Conservation (phyloP, 345 rosid genomes). For the Jatropha curcas region DNA sequence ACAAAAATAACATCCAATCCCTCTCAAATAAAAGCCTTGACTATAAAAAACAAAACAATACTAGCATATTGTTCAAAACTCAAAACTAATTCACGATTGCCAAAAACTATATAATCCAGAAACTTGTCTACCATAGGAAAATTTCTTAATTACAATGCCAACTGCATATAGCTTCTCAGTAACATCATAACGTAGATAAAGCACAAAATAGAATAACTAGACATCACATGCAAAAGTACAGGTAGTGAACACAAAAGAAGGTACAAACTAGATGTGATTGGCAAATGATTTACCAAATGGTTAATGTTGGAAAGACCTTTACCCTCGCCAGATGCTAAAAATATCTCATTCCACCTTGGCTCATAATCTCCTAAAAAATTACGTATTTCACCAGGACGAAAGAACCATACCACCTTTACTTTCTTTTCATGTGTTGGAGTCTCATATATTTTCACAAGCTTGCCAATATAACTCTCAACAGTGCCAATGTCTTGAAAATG, state of each 20-base stretch:
- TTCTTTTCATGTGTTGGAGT: conserved; percentile 38
- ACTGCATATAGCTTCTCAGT: not conserved
- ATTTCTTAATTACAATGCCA: no score
- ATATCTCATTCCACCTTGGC: conserved; percentile 55
- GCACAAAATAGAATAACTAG: not conserved
- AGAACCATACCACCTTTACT: conserved; percentile 56
- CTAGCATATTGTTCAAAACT: no score
- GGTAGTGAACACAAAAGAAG: not conserved
- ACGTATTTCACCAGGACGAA: conserved; percentile 52
- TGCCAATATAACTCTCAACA: conserved; percentile 48
- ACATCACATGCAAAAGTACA: not conserved
- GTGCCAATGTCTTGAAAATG: conserved; percentile 15
- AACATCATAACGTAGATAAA: not conserved
- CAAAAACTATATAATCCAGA: no score
- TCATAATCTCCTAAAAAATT: conserved; percentile 38
- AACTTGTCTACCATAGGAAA: no score
- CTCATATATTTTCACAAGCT: conserved; percentile 48
- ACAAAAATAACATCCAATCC: no score
- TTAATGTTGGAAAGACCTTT: conserved; percentile 40
- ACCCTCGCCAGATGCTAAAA: conserved; percentile 60
- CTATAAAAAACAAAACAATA: no score
- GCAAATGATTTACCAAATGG: conserved; percentile 41
- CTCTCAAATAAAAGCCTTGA: no score
- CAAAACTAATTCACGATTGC: no score
- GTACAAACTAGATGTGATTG: not conserved